Conservation (phyloP, 257 asterid genomes). For the Solanum neorickii region DNA sequence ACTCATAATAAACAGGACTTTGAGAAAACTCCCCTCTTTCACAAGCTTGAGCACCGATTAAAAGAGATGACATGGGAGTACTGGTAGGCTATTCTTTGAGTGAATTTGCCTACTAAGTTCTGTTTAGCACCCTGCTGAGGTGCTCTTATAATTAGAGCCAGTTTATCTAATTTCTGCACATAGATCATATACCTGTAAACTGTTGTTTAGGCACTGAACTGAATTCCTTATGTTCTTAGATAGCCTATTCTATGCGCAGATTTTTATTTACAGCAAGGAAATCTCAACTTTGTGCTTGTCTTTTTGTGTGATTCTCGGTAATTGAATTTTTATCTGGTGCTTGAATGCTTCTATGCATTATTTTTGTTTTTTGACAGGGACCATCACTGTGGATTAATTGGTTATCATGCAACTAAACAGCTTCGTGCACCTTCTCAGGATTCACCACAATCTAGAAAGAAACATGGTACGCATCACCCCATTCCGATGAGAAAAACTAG, state of each 20-base stretch:
- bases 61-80: conserved; percentile 82
- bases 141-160: background rate
- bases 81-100: conserved; percentile 37
- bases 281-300: background rate
- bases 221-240: background rate
- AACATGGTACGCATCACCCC: conserved; percentile 31
- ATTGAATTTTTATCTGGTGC: conserved; percentile 5
- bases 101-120: background rate
- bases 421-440: conserved; percentile 19
- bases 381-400: conserved; percentile 71
- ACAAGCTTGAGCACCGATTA: conserved; percentile 79
- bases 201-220: background rate
- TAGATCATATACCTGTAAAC: background rate
- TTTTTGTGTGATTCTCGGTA: background rate
- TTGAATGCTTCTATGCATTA: background rate
- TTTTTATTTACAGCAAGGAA: background rate
- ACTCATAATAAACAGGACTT: conserved; percentile 92
- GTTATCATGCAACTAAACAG: conserved; percentile 37
- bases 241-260: background rate
- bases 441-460: conserved; percentile 14
- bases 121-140: background rate
- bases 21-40: conserved; percentile 87
- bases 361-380: conserved; percentile 35
- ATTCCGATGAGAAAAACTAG: conserved; percentile 18
- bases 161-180: background rate